Evolutionary conservation across 371 early-diverging fungal species (phyloP).

Genomic region (Mucor mucedo): DNA sequence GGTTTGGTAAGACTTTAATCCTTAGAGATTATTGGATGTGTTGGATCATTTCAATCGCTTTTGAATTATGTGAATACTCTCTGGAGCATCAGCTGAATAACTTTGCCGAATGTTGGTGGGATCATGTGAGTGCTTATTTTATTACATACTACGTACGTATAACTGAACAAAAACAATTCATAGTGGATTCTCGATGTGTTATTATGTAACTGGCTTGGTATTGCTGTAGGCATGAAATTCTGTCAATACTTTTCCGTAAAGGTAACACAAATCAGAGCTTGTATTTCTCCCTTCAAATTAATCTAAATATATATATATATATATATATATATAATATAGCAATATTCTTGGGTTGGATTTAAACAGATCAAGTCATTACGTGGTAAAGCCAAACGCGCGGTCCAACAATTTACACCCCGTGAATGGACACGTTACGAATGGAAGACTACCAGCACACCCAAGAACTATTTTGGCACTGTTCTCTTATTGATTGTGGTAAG

Average conservation of each 20-base stretch:
- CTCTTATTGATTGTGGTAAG: constrained; percentile 64
- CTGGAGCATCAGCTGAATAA: constrained; percentile 95
- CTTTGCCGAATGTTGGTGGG: constrained; percentile 99
- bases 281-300: neutral
- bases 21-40: constrained; percentile 93
- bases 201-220: constrained; percentile 93
- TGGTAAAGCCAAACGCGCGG: constrained; percentile 88
- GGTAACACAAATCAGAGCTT: constrained; percentile 36
- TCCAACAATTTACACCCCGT: constrained; percentile 94
- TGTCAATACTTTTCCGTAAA: constrained; percentile 95
- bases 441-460: constrained; percentile 81
- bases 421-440: constrained; percentile 93
- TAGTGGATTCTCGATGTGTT: constrained; percentile 97
- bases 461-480: constrained; percentile 76
- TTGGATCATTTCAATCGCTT: constrained; percentile 93
- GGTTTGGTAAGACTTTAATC: constrained; percentile 93
- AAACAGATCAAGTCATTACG: constrained; percentile 79
- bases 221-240: constrained; percentile 94
- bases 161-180: too few species aligned
- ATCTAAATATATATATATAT: neutral
- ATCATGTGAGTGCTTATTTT: constrained; percentile 74
- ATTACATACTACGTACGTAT: too few species aligned
- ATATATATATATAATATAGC: constrained; percentile 24
- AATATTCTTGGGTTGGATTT: constrained; percentile 93
- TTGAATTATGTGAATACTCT: constrained; percentile 96